These are phyloP conservation scores for Psilocybe cyanescens DNA, from an alignment of 768 basidiomycete species.

Conservation along the genomic window DNA sequence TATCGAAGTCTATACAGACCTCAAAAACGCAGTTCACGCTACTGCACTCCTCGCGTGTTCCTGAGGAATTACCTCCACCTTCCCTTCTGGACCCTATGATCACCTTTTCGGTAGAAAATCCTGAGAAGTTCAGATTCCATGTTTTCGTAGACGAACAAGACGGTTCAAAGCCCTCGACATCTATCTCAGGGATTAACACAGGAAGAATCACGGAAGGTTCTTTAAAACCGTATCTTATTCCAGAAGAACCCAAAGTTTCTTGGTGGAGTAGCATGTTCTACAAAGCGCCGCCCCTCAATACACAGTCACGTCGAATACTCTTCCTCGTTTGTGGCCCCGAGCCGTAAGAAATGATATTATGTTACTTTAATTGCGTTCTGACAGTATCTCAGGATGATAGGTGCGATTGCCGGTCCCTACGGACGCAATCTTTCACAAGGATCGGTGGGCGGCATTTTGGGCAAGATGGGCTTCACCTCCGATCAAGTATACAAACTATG, in stretches of 20 bases:
- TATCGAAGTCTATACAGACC: constrained; percentile 36
- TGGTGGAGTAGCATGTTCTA: constrained; percentile 42
- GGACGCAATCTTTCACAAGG: constrained; percentile 81
- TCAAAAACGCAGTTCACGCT: constrained; percentile 65
- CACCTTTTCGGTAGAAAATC: constrained; percentile 49
- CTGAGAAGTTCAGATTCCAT: constrained; percentile 57
- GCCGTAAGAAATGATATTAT: constrained; percentile 50
- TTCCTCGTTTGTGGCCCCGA: constrained; percentile 89
- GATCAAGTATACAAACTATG: constrained; percentile 74
- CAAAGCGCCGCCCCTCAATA: constrained; percentile 20
- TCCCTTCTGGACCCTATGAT: constrained; percentile 57
- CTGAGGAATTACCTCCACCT: constrained; percentile 71
- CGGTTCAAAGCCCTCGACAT: constrained; percentile 23
- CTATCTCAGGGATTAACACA: constrained; percentile 32
- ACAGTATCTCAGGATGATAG: constrained; percentile 63
- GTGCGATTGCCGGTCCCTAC: constrained; percentile 73
- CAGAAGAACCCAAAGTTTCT: constrained; percentile 23
- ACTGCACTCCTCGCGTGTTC: constrained; percentile 68
- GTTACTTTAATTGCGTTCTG: constrained; percentile 2
- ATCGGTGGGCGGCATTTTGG: constrained; percentile 65
- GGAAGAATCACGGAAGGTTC: constrained; percentile 60
- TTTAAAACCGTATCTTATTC: constrained; percentile 46
- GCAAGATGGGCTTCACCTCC: constrained; percentile 62
- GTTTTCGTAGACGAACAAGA: constrained; percentile 66
- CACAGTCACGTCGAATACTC: constrained; percentile 44